Evolutionary conservation across 371 early-diverging fungal genomes (phyloP).

Genomic region (Rhizopus delemar): DNA sequence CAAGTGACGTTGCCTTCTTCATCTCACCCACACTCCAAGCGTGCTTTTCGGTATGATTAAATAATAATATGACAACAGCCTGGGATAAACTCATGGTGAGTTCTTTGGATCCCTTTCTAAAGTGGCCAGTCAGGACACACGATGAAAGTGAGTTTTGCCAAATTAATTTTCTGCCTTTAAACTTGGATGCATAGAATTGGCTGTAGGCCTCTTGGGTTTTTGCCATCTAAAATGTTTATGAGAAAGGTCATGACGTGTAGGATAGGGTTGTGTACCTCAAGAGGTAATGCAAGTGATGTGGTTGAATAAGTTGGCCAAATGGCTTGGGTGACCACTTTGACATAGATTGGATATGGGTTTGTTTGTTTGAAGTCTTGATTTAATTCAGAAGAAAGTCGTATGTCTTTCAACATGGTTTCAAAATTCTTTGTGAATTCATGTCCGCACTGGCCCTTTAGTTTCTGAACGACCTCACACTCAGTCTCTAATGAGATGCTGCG

Average conservation of each 20-base stretch:
- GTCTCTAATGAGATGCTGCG: conserved; percentile 77
- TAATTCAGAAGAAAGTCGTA: conserved; percentile 77
- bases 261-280: conserved; percentile 51
- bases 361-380: conserved; percentile 43
- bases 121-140: conserved; percentile 70
- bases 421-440: conserved; percentile 84
- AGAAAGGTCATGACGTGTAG: background rate
- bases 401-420: conserved; percentile 94
- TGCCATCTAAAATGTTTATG: conserved; percentile 51
- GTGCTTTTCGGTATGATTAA: conserved; percentile 54
- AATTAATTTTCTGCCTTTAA: conserved; percentile 77
- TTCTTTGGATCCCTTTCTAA: conserved; percentile 63
- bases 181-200: conserved; percentile 72
- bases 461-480: conserved; percentile 82
- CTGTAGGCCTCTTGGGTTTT: conserved; percentile 67
- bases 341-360: conserved; percentile 65
- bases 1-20: background rate
- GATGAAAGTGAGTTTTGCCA: conserved; percentile 86
- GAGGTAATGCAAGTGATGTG: conserved; percentile 65
- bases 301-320: conserved; percentile 87
- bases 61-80: conserved; percentile 71
- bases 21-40: background rate
- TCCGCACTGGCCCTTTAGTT: conserved; percentile 88
- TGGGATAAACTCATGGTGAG: conserved; percentile 75
- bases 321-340: conserved; percentile 82